Evolutionary conservation across 139 green algal species (phyloP), one percentile per base, ranked within the genome.

Genomic region (Trebouxia sp.): DNA sequence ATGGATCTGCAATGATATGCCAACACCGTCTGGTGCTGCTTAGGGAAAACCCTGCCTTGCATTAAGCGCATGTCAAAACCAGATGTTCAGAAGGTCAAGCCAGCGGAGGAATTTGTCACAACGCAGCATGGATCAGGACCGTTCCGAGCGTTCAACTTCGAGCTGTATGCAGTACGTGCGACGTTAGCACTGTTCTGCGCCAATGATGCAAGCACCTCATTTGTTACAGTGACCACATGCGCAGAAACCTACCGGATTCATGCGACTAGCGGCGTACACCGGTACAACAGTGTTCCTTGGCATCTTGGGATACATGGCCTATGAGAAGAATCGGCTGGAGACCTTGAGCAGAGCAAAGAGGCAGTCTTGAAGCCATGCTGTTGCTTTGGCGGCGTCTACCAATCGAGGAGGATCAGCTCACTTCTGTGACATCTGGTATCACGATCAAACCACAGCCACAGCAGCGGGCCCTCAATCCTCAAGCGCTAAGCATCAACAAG

Each of bases 121-220:
- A 53, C 41, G n/a, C 69, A 77, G n/a, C 41, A 51, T n/a, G 42
- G 69, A 38, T 77, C 38, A 77, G 69, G 69, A 56, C 41, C 43
- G n/a, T 77, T 51, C n/a, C 41, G n/a, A n/a, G 41, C 69, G 12
- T 77, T 53, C n/a, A 56, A 53, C 41, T 56, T 77, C 42, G 41
- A 77, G 41, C 42, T 51, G n/a, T 56, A 51, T 56, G 69, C 69
- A n/a, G 43, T 55, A 9, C 22, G 42, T 56, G n/a, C 41, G 24
- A 7, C 28, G 69, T 38, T 0, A 38, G 39, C 50, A 58, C 41
- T 38, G 10, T n/a, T 22, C 8, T 9, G 10, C 9, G 20, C 12
- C 35, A 75, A 38, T 30, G 32, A 11, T 30, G 26, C 39, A 56
- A 39, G 7, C 12, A 28, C 8, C 24, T 5, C 38, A 5, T 11